phyloP scores from a whole-genome alignment of 768 basidiomycete species.

The Boletus speciosus region DNA sequence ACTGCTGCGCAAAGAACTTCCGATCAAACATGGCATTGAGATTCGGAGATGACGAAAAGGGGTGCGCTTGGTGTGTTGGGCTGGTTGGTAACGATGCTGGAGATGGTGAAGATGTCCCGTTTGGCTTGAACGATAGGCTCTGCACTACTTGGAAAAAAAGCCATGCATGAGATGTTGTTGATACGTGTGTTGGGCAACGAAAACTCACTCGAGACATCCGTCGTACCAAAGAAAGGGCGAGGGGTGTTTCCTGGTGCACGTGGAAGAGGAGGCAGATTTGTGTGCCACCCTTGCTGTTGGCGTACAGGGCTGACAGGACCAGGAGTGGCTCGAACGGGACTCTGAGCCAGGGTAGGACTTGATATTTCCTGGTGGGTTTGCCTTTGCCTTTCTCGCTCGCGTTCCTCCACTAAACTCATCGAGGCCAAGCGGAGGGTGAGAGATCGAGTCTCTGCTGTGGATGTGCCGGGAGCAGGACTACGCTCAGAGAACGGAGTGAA shows the following conservation, averaged over 20 bases:
- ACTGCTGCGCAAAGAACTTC: slow-evolving; percentile 14
- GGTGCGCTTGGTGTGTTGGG: slow-evolving; percentile 13
- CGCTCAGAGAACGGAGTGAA: slow-evolving; percentile 7
- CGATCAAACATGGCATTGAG: slow-evolving; percentile 20
- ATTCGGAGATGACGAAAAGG: slow-evolving; percentile 21
- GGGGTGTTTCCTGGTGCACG: slow-evolving; percentile 18
- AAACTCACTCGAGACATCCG: slow-evolving; percentile 15
- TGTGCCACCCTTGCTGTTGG: slow-evolving; percentile 20
- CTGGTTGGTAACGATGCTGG: slow-evolving; percentile 22
- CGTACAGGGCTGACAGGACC: slow-evolving; percentile 14
- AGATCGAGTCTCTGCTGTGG: slow-evolving; percentile 20
- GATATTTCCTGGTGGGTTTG: slow-evolving; percentile 9
- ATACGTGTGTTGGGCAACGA: background rate
- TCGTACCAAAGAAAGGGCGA: slow-evolving; percentile 12
- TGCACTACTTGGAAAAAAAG: background rate
- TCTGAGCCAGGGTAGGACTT: slow-evolving; percentile 6
- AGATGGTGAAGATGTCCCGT: slow-evolving; percentile 11
- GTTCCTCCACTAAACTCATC: slow-evolving; percentile 23
- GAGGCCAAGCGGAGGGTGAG: slow-evolving; percentile 35
- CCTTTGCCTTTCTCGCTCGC: slow-evolving; percentile 13
- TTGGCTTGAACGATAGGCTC: slow-evolving; percentile 6
- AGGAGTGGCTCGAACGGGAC: slow-evolving; percentile 6
- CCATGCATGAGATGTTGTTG: slow-evolving; percentile 4
- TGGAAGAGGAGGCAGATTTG: slow-evolving; percentile 30
- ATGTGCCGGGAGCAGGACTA: background rate